Base-by-base conservation (phyloP, 345 rosid species). In the Lagerstroemia speciosa region DNA sequence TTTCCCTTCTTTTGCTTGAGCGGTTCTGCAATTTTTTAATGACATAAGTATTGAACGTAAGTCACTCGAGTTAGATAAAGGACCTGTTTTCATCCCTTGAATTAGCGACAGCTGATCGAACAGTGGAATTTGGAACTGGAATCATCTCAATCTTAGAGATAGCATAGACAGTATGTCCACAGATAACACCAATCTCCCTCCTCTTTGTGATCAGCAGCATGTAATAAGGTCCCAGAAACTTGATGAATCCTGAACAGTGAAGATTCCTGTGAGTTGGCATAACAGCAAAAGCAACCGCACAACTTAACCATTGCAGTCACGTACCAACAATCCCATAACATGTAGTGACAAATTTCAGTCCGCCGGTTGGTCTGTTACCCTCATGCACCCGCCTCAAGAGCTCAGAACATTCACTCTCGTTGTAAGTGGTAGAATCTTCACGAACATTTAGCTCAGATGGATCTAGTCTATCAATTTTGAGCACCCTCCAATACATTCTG, bases 151-250 rank as follows among this genome's bases (percentile, higher is more conserved):
- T 86, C 79, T 87, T 85, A 27, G 93, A 81, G 79, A 95, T 87
- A 19, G 93, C 89, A 75, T 92, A 92, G 8, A 95, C 79, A 64
- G 70, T 74, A 74, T 92, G 98, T 75, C 99, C 99, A 71, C 96
- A 85, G 61, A 95, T 92, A 58, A 83, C 81, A 69, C 99, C 99
- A 11, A 92, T 87, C 79, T 75, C 88, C 81, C 96, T 88, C 80
- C 97, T 83, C 78, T 84, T 83, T 48, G 99, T 94, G 61, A 95
- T 90, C 48, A 95, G 81, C 60, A 95, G 78, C 98, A 95, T 91
- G 86, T 95, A 92, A 63, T 95, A 95, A 32, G 99, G 98, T 66
- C 98, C 99, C 79, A 90, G 79, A 83, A 92, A 95, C 74, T 88
- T 92, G 67, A 95, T 82, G 72, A 90, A 95, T 67, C 99, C 98